These are phyloP conservation scores for Fibroporia radiculosa DNA, from an alignment of 768 basidiomycete genomes.

Conservation along the genomic window DNA sequence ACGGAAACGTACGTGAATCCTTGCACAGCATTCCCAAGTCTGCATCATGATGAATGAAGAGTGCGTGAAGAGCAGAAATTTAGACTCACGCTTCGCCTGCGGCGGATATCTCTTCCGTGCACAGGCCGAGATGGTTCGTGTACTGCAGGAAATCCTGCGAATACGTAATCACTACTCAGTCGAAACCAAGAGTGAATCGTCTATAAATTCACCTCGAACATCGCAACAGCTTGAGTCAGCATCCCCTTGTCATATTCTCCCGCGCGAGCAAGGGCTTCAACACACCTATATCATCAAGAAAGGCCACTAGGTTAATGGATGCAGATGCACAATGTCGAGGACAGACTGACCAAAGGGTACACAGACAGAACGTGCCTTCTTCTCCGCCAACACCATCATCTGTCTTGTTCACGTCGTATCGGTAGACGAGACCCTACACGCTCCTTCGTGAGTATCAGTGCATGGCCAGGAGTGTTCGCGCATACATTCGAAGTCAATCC, in stretches of 20 bases:
- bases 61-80: slow-evolving; percentile 4
- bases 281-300: slow-evolving; percentile 50
- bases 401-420: slow-evolving; percentile 80
- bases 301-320: background rate
- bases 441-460: background rate
- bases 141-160: slow-evolving; percentile 69
- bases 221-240: slow-evolving; percentile 61
- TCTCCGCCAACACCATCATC: slow-evolving; percentile 95
- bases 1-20: slow-evolving; percentile 66
- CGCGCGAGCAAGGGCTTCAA: slow-evolving; percentile 85
- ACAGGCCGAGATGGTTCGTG: slow-evolving; percentile 81
- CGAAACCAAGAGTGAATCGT: background rate
- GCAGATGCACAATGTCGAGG: background rate
- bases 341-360: slow-evolving; percentile 58
- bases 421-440: slow-evolving; percentile 72
- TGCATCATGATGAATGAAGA: slow-evolving; percentile 22
- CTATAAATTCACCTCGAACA: slow-evolving; percentile 69
- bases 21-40: slow-evolving; percentile 82
- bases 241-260: slow-evolving; percentile 68
- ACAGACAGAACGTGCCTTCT: slow-evolving; percentile 91
- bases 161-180: background rate
- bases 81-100: slow-evolving; percentile 72
- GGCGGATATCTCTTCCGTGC: slow-evolving; percentile 80
- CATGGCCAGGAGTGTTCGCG: slow-evolving; percentile 1
- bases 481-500: slow-evolving; percentile 83